phyloP scores from a whole-genome alignment of 805 yeast genomes.

The Maudiozyma pseudohumilis region DNA sequence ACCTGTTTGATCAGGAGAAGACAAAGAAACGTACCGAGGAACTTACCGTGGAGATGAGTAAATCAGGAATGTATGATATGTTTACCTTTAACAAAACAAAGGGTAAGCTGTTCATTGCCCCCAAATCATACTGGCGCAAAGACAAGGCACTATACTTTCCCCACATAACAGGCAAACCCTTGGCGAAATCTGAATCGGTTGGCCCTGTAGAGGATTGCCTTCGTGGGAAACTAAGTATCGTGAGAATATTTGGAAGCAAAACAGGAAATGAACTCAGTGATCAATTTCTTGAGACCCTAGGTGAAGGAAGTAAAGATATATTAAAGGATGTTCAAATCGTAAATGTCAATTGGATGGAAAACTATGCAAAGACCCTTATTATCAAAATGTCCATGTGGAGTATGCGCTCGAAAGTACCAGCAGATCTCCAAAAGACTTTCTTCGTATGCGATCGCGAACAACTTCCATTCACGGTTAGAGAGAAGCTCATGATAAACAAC shows the following conservation, averaged over 20 bases:
- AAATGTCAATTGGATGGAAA: constrained; percentile 70
- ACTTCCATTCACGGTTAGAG: constrained; percentile 47
- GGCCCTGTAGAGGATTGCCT: constrained; percentile 22
- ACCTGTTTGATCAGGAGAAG: constrained; percentile 40
- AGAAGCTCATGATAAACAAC: constrained; percentile 56
- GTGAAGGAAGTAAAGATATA: constrained; percentile 3
- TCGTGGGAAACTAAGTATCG: constrained; percentile 24
- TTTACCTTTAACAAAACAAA: constrained; percentile 58
- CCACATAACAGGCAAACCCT: constrained; percentile 51
- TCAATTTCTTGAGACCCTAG: constrained; percentile 21
- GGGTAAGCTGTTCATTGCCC: constrained; percentile 80
- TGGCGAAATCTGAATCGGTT: constrained; percentile 28
- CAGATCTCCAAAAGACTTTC: constrained; percentile 45
- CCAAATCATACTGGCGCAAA: constrained; percentile 63
- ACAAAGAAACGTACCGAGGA: constrained; percentile 40
- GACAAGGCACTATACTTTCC: constrained; percentile 78
- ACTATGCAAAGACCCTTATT: constrained; percentile 54
- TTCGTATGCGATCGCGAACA: constrained; percentile 54
- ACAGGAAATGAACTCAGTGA: constrained; percentile 61
- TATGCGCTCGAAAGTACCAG: constrained; percentile 28
- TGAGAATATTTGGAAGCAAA: constrained; percentile 27
- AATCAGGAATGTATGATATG: constrained; percentile 58
- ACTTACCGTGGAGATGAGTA: constrained; percentile 53
- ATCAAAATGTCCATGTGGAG: constrained; percentile 41
- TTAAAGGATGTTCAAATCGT: constrained; percentile 46